These are phyloP conservation scores for Ophiostoma sp. DNA, from an alignment of 2,329 filamentous ascomycete species.

Conservation along the genomic window DNA sequence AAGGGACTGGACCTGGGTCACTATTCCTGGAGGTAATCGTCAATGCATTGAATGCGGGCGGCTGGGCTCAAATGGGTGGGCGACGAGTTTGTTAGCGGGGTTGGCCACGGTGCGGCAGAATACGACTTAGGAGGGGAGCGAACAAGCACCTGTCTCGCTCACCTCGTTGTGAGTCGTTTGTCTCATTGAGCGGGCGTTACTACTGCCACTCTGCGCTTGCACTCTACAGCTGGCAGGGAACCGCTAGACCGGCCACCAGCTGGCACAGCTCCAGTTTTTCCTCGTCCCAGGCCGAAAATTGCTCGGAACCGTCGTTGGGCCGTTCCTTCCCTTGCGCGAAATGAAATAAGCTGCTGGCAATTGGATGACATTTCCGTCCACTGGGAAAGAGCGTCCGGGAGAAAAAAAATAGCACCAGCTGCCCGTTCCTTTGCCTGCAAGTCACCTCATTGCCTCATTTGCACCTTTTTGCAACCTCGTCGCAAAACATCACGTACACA, in stretches of 20 bases:
- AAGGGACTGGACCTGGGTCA: neutral
- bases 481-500: slow-evolving; percentile 9
- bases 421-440: slow-evolving; percentile 7
- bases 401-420: slow-evolving; percentile 29
- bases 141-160: neutral
- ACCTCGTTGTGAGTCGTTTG: too few species aligned
- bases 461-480: slow-evolving; percentile 25
- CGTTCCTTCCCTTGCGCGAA: slow-evolving; percentile 28
- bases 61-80: slow-evolving; percentile 19
- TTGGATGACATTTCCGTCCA: slow-evolving; percentile 31
- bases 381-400: neutral
- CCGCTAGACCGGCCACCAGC: slow-evolving; percentile 24
- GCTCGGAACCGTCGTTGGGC: slow-evolving; percentile 30
- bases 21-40: slow-evolving; percentile 17
- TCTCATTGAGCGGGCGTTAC: neutral
- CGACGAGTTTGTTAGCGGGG: slow-evolving; percentile 24
- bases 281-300: slow-evolving; percentile 32
- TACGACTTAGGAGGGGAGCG: neutral
- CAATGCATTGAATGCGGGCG: neutral
- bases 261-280: slow-evolving; percentile 24
- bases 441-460: slow-evolving; percentile 13
- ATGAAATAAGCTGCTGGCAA: slow-evolving; percentile 36
- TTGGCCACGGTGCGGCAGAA: slow-evolving; percentile 16
- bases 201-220: neutral
- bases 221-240: slow-evolving; percentile 19